A percentile compares a stretch with the other conserved stretches of the same genome.
Evolutionary conservation across 495 filamentous ascomycete genomes (phyloP).

Genomic region (Aspergillus bridgeri): DNA sequence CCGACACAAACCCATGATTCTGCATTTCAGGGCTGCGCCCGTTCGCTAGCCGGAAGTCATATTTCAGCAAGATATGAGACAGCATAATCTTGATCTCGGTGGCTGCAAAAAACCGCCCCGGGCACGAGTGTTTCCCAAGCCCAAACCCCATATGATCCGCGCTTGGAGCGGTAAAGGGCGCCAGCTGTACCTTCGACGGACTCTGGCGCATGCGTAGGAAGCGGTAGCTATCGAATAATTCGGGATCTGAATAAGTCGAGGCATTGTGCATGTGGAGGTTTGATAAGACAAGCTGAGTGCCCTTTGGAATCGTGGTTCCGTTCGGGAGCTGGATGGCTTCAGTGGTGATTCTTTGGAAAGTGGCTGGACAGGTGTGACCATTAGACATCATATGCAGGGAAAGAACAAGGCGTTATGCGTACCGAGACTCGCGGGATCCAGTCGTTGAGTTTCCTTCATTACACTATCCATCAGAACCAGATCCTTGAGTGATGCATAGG

Average conservation of each 20-base stretch:
- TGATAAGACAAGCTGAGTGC: conserved; percentile 23
- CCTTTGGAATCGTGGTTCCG: conserved; percentile 11
- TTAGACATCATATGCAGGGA: not conserved
- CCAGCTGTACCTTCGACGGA: conserved; percentile 19
- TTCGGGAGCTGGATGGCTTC: conserved; percentile 15
- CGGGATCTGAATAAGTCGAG: conserved; percentile 28
- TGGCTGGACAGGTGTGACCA: conserved; percentile 18
- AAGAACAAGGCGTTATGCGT: conserved; percentile 4
- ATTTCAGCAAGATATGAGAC: not conserved
- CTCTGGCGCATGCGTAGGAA: conserved; percentile 30
- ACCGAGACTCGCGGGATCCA: conserved; percentile 27
- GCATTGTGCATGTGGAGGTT: conserved; percentile 21
- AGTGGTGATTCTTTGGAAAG: conserved; percentile 31
- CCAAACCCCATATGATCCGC: conserved; percentile 34
- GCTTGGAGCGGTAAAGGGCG: conserved; percentile 29
- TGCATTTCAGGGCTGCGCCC: not conserved
- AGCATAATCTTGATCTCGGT: not conserved
- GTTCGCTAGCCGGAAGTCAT: conserved; percentile 19
- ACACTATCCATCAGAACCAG: conserved; percentile 41
- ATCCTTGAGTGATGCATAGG: conserved; percentile 37
- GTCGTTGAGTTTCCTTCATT: conserved; percentile 27
- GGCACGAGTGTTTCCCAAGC: conserved; percentile 41
- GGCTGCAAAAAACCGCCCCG: conserved; percentile 18
- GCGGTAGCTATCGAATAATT: conserved; percentile 33
- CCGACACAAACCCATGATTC: conserved; percentile 6